Evolutionary conservation across 192 early-diverging fungal species (phyloP).

Genomic region (Coemansia sp.): DNA sequence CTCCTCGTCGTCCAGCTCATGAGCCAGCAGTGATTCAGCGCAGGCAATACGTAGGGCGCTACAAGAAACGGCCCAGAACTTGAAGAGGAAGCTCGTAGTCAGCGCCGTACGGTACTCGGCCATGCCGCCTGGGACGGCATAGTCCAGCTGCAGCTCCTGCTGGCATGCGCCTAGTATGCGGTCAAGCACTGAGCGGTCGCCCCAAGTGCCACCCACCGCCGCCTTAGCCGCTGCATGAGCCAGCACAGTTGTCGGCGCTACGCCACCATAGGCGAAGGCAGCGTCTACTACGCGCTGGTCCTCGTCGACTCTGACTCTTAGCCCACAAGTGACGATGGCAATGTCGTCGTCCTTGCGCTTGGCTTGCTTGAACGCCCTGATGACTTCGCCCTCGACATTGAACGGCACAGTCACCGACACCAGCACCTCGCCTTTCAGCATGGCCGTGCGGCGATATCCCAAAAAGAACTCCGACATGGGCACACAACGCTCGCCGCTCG

Average conservation of each 20-base stretch:
- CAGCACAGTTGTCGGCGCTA: conserved; percentile 68
- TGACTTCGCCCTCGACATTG: conserved; percentile 60
- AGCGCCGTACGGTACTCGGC: conserved; percentile 67
- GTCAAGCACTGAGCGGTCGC: conserved; percentile 53
- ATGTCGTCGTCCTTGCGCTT: conserved; percentile 89
- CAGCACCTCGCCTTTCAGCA: conserved; percentile 68
- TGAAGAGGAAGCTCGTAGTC: conserved; percentile 63
- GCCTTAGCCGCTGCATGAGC: conserved; percentile 54
- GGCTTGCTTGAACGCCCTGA: conserved; percentile 83
- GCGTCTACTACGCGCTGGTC: conserved; percentile 59
- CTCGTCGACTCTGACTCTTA: conserved; percentile 61
- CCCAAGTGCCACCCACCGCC: conserved; percentile 63
- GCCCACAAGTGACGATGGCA: conserved; percentile 80
- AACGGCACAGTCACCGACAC: conserved; percentile 70
- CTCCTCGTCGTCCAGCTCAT: conserved; percentile 20
- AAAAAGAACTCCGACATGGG: conserved; percentile 73
- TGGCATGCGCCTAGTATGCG: conserved; percentile 44
- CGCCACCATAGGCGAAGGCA: conserved; percentile 77
- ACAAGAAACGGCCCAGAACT: conserved; percentile 64
- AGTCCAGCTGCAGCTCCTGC: conserved; percentile 55
- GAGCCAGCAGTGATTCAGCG: conserved; percentile 16
- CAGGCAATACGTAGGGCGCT: conserved; percentile 14
- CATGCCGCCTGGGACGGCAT: conserved; percentile 67
- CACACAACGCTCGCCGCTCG: conserved; percentile 55
- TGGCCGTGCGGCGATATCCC: conserved; percentile 79